Percentiles rank a stretch among this genome's conserved stretches.
Conservation (phyloP, 2,329 filamentous ascomycete species). For the Talaromyces sp. region DNA sequence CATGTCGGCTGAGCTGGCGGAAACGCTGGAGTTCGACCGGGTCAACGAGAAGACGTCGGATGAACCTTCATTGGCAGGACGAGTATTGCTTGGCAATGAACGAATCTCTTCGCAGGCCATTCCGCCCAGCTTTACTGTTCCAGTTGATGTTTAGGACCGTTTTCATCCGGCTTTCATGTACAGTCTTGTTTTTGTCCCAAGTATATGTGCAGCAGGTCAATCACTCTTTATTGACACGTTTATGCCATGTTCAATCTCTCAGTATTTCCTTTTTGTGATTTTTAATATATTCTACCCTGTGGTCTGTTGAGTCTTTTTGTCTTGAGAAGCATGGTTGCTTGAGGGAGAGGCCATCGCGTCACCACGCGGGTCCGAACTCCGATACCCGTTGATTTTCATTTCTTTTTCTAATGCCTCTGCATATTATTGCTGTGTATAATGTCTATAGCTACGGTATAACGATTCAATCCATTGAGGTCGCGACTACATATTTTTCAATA, state of each 20-base stretch:
- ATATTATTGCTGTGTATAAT: neutral
- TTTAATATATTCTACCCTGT: neutral
- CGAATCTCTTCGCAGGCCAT: constrained; percentile 18
- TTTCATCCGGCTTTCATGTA: neutral
- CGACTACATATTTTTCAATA: no score
- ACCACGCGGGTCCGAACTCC: neutral
- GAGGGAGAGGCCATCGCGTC: neutral
- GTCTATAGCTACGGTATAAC: neutral
- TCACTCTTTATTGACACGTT: neutral
- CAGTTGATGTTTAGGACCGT: constrained; percentile 23
- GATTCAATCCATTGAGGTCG: neutral
- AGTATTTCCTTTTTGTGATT: neutral
- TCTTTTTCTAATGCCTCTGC: neutral
- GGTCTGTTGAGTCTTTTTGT: neutral
- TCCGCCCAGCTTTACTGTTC: constrained; percentile 21
- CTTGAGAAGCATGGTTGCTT: neutral
- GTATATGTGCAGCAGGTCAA: neutral
- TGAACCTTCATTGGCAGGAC: constrained; percentile 23
- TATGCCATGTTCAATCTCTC: neutral
- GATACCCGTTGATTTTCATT: neutral
- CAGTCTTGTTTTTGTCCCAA: neutral
- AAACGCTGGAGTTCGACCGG: constrained; percentile 40
- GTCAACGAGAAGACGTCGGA: constrained; percentile 30
- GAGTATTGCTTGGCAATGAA: constrained; percentile 18
- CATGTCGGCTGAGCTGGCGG: constrained; percentile 42